Evolutionary conservation across 495 filamentous ascomycete genomes (phyloP).

Genomic region (Endocarpon pusillum): DNA sequence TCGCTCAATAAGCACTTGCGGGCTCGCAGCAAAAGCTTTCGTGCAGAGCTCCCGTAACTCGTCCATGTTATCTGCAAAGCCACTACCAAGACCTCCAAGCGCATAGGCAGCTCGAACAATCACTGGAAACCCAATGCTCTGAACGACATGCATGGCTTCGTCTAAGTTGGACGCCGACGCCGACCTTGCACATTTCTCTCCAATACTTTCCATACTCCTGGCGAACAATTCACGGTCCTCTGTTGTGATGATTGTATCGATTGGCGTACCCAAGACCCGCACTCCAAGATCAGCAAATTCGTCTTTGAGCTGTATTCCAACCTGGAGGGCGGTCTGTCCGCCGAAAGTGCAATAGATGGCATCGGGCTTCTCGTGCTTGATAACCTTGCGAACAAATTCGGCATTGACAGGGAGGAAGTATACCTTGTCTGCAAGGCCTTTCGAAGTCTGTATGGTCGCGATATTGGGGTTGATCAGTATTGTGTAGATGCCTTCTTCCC

Average conservation of each 20-base stretch:
- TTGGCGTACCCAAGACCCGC: conserved; percentile 86
- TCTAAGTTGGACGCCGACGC: conserved; percentile 76
- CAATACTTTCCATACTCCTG: conserved; percentile 94
- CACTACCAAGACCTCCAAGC: conserved; percentile 84
- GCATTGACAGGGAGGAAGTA: conserved; percentile 95
- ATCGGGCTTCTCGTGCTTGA: conserved; percentile 86
- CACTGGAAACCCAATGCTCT: conserved; percentile 85
- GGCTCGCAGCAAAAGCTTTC: conserved; percentile 86
- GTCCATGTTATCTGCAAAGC: conserved; percentile 82
- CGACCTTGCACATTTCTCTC: conserved; percentile 94
- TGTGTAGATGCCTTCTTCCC: conserved; percentile 90
- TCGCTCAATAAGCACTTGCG: conserved; percentile 87
- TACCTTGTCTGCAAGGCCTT: conserved; percentile 89
- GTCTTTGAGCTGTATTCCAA: conserved; percentile 91
- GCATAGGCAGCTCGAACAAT: conserved; percentile 96
- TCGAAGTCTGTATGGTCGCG: conserved; percentile 95
- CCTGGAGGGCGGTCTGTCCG: conserved; percentile 85
- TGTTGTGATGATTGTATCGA: conserved; percentile 94
- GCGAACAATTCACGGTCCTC: conserved; percentile 96
- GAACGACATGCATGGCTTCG: conserved; percentile 67
- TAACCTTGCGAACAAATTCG: conserved; percentile 93
- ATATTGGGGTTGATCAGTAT: conserved; percentile 98
- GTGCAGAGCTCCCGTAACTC: conserved; percentile 82
- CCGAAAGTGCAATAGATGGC: conserved; percentile 96
- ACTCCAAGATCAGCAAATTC: conserved; percentile 86